phyloP scores from a whole-genome alignment of 768 basidiomycete species.

The Trametes maxima region DNA sequence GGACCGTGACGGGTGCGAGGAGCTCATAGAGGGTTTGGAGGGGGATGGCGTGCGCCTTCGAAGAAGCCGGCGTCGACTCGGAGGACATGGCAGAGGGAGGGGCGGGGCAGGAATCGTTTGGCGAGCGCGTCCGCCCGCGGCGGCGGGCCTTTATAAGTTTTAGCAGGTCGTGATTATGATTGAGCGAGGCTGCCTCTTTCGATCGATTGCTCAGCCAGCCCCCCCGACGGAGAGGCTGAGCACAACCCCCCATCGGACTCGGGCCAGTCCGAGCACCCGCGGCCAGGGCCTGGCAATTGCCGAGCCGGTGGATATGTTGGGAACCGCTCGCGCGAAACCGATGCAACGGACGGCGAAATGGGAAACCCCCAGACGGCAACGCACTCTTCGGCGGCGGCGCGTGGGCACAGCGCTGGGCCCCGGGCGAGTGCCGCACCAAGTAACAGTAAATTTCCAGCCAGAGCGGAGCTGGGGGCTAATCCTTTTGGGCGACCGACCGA shows the following conservation, averaged over 20 bases:
- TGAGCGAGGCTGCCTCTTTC: conserved; percentile 28
- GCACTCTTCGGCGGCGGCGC: neutral
- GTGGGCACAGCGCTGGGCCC: neutral
- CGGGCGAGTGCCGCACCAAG: neutral
- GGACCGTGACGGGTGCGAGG: conserved; percentile 58
- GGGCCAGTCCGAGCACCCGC: conserved; percentile 6
- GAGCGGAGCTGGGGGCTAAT: conserved; percentile 2
- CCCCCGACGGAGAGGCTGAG: conserved; percentile 4
- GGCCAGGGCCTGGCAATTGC: conserved; percentile 9
- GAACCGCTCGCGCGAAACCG: conserved; percentile 8
- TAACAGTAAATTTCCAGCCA: neutral
- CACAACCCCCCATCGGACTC: neutral
- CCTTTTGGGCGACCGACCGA: neutral
- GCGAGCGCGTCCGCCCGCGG: conserved; percentile 8
- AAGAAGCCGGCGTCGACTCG: conserved; percentile 11
- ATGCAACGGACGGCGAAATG: conserved; percentile 1
- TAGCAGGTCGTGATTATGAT: conserved; percentile 25
- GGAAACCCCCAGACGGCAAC: neutral
- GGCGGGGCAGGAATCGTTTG: conserved; percentile 6
- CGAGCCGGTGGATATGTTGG: conserved; percentile 12
- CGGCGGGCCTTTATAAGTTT: conserved; percentile 34
- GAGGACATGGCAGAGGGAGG: conserved; percentile 10
- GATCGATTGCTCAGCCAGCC: conserved; percentile 33
- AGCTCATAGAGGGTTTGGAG: conserved; percentile 51
- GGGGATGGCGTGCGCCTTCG: conserved; percentile 42